Base-by-base conservation (phyloP, 2,329 filamentous ascomycete genomes). In the Ramularia collo-cygni region DNA sequence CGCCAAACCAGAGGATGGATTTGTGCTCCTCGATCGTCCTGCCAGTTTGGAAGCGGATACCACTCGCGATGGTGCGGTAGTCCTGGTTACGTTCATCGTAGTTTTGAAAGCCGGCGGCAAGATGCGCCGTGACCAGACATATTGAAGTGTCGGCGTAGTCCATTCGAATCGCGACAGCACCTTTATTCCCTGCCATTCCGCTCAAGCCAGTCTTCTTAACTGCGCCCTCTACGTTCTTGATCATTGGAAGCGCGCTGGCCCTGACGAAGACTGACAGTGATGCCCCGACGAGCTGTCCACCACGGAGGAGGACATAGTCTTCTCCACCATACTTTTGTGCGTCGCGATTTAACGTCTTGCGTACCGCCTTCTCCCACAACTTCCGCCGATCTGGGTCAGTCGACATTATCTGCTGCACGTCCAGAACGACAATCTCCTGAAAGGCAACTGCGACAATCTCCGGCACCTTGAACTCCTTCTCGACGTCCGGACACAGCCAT, bases 391-490 rank as follows among this genome's bases (percentile, higher is more conserved):
- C 79, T 1, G 92, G 92, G 59, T 98, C 90, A 44, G 89, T 96
- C 50, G 93, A 95, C 88, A 98, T 95, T 57, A 98, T 96, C 58
- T 98, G 92, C 61, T 96, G 90, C 12, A 93, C 92, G 54, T 87
- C 95, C 33, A 98, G 70, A 58, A 95, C 86, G n/a, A 98, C 92
- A 47, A 98, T 96, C 63, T 98, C 92, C 59, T 98, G 92, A 55
- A 98, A 96, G 0, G 87, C 92, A 12, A 95, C 81, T 6, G 84
- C 88, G 37, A 94, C 80, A 27, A 98, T 85, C 43, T 90, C 85
- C 4, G 92, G 89, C 45, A 85, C 79, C 33, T 74, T 67, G 31
- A 71, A 64, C n/a, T 71, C 67, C 13, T 63, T 53, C 35, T 76
- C 70, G 3, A 77, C 62, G 3, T 74, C 65, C 0, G 85, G 85